A percentile compares a stretch with the other conserved stretches of the same genome.
These are phyloP conservation scores for Diplodia scrobiculata DNA, from an alignment of 2,329 filamentous ascomycete genomes.

Conservation along the genomic window DNA sequence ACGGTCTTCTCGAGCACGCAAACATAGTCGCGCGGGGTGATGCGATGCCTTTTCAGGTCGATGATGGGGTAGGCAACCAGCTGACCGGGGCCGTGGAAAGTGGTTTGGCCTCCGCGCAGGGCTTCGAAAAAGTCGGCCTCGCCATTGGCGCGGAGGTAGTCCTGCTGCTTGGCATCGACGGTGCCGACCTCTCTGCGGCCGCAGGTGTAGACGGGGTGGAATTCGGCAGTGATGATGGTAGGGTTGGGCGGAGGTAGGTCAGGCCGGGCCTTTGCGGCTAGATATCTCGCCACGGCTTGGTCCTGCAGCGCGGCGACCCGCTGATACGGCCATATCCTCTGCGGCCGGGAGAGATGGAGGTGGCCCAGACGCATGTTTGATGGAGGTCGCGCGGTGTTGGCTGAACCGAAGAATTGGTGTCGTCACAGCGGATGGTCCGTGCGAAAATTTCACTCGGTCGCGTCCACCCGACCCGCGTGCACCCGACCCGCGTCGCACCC, in stretches of 20 bases:
- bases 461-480: constrained; percentile 13
- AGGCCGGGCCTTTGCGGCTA: constrained; percentile 30
- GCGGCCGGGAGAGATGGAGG: constrained; percentile 18
- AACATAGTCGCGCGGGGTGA: constrained; percentile 76
- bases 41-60: constrained; percentile 69
- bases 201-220: constrained; percentile 82
- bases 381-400: neutral
- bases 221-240: constrained; percentile 78
- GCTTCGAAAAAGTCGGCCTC: constrained; percentile 67
- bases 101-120: constrained; percentile 84
- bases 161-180: constrained; percentile 53
- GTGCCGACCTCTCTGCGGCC: constrained; percentile 72
- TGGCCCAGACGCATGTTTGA: constrained; percentile 22
- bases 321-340: constrained; percentile 18
- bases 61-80: constrained; percentile 88
- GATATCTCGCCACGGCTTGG: constrained; percentile 20
- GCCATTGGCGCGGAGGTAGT: constrained; percentile 44
- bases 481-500: constrained; percentile 1
- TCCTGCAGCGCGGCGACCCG: constrained; percentile 22
- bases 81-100: constrained; percentile 94
- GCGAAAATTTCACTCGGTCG: constrained; percentile 21
- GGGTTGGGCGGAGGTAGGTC: constrained; percentile 48
- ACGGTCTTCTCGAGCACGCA: constrained; percentile 75
- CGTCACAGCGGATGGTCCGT: constrained; percentile 12
- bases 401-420: neutral